Base-by-base conservation (phyloP, 2,329 filamentous ascomycete species). In the Aspergillus oerlinghausenensis region DNA sequence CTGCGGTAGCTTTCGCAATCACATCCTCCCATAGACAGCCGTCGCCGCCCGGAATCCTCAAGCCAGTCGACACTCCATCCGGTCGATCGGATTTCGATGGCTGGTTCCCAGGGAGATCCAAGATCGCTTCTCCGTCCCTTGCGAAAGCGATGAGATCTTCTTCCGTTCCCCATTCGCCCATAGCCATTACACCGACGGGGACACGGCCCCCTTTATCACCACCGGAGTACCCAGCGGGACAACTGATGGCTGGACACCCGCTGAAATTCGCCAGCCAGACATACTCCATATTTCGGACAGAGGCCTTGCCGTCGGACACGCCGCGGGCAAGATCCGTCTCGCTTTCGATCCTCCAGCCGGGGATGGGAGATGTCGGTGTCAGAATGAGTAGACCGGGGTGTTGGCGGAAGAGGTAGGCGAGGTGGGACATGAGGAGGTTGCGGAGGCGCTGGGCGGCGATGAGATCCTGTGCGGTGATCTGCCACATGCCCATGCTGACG, bases 191-290 rank as follows among this genome's bases (percentile, higher is more conserved):
- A 1, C 82, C 80, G 25, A 84, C 72, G 0, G 81, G 81, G 1
- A 83, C 70, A 1, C 60, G 58, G 5, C 56, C 60, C 6, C 57
- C 50, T 43, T 56, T 32, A 23, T 67, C 62, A 26, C 84, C 43
- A 8, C 4, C 76, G 2, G 59, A 81, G 73, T 92, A 96, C 0
- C 90, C 92, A 10, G 89, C 85, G 0, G 92, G 91, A 38, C 85
- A 85, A 49, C 80, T 85, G 11, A 95, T 82, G 1, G 89, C 85
- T 0, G 92, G 92, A 50, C 87, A 86, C 0, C 92, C 92, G 0
- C 81, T 84, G 64, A 91, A 87, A 73, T 97, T 97, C 6, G 92
- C 88, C 38, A 96, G 74, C 83, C 89, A 96, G 17, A 89, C 86
- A 73, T 90, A 96, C 72, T 88, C 84, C 90, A 96, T 96, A 68